phyloP scores from a whole-genome alignment of 2,329 filamentous ascomycete species.

The Colletotrichum echinochloae region DNA sequence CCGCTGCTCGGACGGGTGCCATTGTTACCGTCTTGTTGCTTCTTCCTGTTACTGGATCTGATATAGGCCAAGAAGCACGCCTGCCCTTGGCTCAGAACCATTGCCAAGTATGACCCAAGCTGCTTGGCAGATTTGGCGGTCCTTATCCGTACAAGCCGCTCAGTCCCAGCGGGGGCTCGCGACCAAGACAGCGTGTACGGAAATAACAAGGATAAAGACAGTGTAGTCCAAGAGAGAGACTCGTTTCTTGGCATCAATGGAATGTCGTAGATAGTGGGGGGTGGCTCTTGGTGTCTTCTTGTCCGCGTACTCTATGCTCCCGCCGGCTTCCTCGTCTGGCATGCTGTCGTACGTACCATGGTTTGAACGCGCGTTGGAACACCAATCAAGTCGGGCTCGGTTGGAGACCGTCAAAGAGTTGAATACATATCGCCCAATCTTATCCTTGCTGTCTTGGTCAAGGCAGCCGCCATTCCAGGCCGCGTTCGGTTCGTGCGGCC shows the following conservation, averaged over 20 bases:
- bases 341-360: not conserved
- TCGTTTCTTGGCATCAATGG: conserved; percentile 26
- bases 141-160: not conserved
- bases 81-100: not conserved
- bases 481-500: not conserved
- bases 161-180: not conserved
- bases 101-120: conserved; percentile 2
- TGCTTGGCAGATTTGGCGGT: conserved; percentile 19
- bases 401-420: not conserved
- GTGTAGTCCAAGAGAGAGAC: conserved; percentile 27
- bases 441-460: not conserved
- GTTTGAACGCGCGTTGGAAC: not conserved
- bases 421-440: not conserved
- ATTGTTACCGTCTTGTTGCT: not conserved
- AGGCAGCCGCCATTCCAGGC: not conserved
- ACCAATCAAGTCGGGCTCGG: not conserved
- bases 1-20: not conserved
- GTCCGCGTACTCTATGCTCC: not conserved
- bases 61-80: not conserved
- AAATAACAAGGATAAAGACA: not conserved
- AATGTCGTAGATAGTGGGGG: not conserved
- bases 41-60: not conserved
- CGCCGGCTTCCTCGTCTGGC: not conserved
- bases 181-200: not conserved
- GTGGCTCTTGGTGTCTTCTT: not conserved